phyloP scores from a whole-genome alignment of 2,329 filamentous ascomycete genomes.

The Epichloe sp. region DNA sequence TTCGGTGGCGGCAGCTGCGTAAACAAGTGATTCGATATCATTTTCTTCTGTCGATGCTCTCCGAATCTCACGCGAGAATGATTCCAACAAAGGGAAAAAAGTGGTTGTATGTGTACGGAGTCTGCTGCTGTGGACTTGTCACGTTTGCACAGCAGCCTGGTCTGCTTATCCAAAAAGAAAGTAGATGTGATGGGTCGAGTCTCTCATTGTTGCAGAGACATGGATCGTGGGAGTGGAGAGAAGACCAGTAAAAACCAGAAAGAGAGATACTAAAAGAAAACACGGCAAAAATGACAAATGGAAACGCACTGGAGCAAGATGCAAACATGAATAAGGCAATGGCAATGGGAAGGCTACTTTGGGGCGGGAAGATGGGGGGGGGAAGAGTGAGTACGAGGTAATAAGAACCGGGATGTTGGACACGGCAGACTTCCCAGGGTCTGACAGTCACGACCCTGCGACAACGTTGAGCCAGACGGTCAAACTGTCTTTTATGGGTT shows the following conservation, averaged over 20 bases:
- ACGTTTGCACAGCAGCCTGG: background rate
- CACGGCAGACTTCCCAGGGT: background rate
- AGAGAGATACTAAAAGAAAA: background rate
- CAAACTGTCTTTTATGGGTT: no score
- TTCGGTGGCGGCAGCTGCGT: conserved; percentile 21
- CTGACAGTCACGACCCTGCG: background rate
- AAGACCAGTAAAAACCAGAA: background rate
- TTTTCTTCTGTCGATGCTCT: conserved; percentile 7
- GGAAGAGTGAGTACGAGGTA: background rate
- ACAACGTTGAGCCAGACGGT: background rate
- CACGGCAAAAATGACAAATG: background rate
- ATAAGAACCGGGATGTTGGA: background rate
- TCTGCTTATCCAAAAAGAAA: conserved; percentile 2
- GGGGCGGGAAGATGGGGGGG: background rate
- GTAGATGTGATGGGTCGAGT: background rate
- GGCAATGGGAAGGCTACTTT: background rate
- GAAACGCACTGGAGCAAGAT: background rate
- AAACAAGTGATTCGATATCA: conserved; percentile 19
- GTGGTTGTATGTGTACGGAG: background rate
- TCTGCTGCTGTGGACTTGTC: background rate
- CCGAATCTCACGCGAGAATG: background rate
- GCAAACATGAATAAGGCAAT: background rate
- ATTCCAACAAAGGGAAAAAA: background rate
- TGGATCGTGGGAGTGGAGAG: background rate
- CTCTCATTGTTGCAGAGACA: background rate